These are phyloP conservation scores for Bombardia bombarda DNA, from an alignment of 495 filamentous ascomycete genomes.

Conservation along the genomic window DNA sequence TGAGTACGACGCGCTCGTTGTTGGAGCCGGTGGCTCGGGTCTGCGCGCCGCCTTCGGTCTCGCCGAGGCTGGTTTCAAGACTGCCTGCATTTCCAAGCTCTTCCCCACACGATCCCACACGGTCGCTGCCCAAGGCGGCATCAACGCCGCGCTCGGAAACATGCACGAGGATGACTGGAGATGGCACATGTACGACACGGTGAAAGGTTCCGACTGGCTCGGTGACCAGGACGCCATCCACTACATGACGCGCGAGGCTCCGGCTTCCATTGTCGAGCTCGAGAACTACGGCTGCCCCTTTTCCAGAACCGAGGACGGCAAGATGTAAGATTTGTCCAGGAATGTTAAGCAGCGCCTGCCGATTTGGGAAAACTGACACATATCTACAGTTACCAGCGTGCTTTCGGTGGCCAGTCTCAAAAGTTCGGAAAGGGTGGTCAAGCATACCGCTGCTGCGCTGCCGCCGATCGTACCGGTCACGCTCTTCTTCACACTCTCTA, in stretches of 20 bases:
- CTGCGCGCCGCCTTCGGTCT: slow-evolving; percentile 93
- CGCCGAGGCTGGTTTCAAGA: slow-evolving; percentile 96
- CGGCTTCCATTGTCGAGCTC: slow-evolving; percentile 83
- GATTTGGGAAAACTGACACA: slow-evolving; percentile 6
- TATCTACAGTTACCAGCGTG: slow-evolving; percentile 71
- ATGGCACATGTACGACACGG: slow-evolving; percentile 99
- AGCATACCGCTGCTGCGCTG: slow-evolving; percentile 92
- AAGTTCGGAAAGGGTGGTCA: slow-evolving; percentile 94
- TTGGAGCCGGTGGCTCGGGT: slow-evolving; percentile 90
- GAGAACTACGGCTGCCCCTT: slow-evolving; percentile 98
- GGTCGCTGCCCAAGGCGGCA: slow-evolving; percentile 88
- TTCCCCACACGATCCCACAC: slow-evolving; percentile 96
- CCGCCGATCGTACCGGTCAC: slow-evolving; percentile 91
- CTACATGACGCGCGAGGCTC: slow-evolving; percentile 97
- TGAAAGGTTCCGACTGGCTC: slow-evolving; percentile 97
- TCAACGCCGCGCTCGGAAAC: slow-evolving; percentile 95
- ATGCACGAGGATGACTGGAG: slow-evolving; percentile 89
- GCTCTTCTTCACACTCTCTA: slow-evolving; percentile 96
- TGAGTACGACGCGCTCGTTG: slow-evolving; percentile 74
- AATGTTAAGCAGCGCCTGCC: not conserved
- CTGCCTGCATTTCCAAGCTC: slow-evolving; percentile 95
- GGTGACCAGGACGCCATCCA: slow-evolving; percentile 98
- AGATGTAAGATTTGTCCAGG: too few species aligned
- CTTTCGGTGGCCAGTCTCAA: slow-evolving; percentile 94
- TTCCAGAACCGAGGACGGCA: slow-evolving; percentile 93